These are phyloP conservation scores for Ganoderma resinaceum DNA, from an alignment of 1,284 basidiomycete species.

Conservation along the genomic window DNA sequence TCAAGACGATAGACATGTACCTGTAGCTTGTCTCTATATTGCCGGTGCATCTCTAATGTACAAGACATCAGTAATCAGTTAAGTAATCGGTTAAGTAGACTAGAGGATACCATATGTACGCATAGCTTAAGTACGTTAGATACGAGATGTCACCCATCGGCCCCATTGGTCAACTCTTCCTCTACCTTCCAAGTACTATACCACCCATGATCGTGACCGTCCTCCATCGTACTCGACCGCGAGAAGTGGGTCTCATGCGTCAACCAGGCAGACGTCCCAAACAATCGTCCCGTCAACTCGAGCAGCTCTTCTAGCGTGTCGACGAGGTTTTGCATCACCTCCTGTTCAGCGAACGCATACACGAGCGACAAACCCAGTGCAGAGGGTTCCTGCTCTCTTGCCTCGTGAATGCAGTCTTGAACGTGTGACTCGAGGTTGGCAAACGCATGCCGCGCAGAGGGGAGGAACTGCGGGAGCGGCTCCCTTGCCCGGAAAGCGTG, in stretches of 20 bases:
- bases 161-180: conserved; percentile 9
- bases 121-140: background rate
- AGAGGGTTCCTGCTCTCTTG: conserved; percentile 41
- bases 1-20: background rate
- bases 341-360: conserved; percentile 55
- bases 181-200: conserved; percentile 39
- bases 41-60: background rate
- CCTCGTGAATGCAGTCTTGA: conserved; percentile 43
- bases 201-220: conserved; percentile 37
- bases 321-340: conserved; percentile 51
- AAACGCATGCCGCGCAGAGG: conserved; percentile 52
- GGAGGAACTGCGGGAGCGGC: conserved; percentile 58
- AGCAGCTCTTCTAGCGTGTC: conserved; percentile 52
- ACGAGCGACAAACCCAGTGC: conserved; percentile 47
- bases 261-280: conserved; percentile 56
- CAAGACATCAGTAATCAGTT: background rate
- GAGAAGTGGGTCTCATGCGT: conserved; percentile 36
- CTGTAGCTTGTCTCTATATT: background rate
- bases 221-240: conserved; percentile 33
- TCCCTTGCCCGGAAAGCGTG: conserved; percentile 56
- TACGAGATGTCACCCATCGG: background rate
- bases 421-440: conserved; percentile 45
- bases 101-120: background rate
- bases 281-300: conserved; percentile 49
- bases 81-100: background rate